Evolutionary conservation across 163 green algal species (phyloP), one percentile per base, ranked within the genome.

Genomic region (Scenedesmus sp.): DNA sequence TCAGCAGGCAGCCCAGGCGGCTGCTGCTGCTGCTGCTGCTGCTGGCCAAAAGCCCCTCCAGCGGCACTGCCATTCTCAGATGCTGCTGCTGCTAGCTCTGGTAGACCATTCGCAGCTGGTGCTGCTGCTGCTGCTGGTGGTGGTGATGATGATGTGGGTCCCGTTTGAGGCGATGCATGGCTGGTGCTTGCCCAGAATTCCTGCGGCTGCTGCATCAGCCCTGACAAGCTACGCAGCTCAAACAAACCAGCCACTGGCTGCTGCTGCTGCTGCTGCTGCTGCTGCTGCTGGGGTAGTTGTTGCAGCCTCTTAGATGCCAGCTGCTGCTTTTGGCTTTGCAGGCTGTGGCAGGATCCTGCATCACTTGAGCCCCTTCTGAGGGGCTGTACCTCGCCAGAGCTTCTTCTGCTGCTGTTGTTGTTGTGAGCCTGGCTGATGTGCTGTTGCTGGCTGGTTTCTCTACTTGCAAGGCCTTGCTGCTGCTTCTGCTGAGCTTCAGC

Each of bases 161-260:
- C 1, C 76, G 62, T 66, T 66, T 81, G 85, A 46, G 56, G 26
- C 12, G 18, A 12, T 12, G 16, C 26, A 3, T 16, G 13, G 23
- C 15, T 70, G 15, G 18, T 55, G 20, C n/a, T 66, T n/a, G 18
- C 15, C 64, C 85, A 90, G 52, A 83, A 90, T 18, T 83, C 66
- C 26, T n/a, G 64, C 8, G 85, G 85, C 54, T 90, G 85, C 34
- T 57, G 66, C 66, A 67, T 81, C 16, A 89, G 62, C 2, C 84
- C 84, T 81, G 84, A 82, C 60, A 89, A 23, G 52, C 84, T 89
- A 5, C 84, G 66, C 62, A 89, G 84, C 18, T 79, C 60, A 15
- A 81, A 84, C 77, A 57, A 34, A 15, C 12, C 54, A 34, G 52
- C 82, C 18, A 15, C 54, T 1, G 10, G 52, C 20, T 59, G 84